Evolutionary conservation across 805 yeast genomes (phyloP).

Genomic region (Lachancea waltii): DNA sequence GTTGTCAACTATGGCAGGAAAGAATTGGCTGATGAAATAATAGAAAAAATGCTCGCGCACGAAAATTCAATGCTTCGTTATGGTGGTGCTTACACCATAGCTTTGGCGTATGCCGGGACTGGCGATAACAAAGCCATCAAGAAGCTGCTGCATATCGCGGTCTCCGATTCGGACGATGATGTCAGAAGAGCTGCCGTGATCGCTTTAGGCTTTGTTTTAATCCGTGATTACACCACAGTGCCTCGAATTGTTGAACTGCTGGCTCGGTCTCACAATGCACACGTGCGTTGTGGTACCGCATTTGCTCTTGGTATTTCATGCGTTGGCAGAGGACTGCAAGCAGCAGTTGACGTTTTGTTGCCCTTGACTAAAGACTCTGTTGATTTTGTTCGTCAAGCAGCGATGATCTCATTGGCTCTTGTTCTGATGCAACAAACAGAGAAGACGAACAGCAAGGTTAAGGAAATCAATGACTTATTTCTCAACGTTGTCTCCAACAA

Average conservation of each 20-base stretch:
- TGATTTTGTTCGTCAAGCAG: constrained; percentile 97
- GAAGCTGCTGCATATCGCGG: constrained; percentile 84
- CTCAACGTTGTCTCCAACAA: constrained; percentile 75
- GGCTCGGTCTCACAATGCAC: constrained; percentile 93
- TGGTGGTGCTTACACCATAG: constrained; percentile 93
- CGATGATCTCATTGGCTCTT: constrained; percentile 88
- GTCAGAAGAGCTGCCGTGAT: constrained; percentile 95
- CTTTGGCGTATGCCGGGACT: constrained; percentile 95
- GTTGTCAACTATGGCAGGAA: constrained; percentile 81
- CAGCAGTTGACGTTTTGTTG: constrained; percentile 87
- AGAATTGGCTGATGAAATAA: constrained; percentile 64
- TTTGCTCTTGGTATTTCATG: constrained; percentile 95
- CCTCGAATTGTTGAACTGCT: constrained; percentile 92
- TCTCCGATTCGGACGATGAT: constrained; percentile 91
- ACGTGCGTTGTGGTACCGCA: constrained; percentile 97
- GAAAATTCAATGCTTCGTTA: constrained; percentile 84
- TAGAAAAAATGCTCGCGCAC: constrained; percentile 59
- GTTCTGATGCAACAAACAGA: constrained; percentile 85
- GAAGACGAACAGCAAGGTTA: constrained; percentile 71
- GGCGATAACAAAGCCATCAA: constrained; percentile 85
- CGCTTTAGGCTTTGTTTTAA: constrained; percentile 81
- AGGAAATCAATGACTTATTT: constrained; percentile 63
- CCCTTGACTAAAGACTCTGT: constrained; percentile 91
- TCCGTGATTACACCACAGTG: constrained; percentile 86
- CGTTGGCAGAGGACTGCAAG: constrained; percentile 85